Percentiles rank a stretch among this genome's conserved stretches.
phyloP scores from a whole-genome alignment of 2,329 filamentous ascomycete species.

The Colletotrichum neosansevieriae region DNA sequence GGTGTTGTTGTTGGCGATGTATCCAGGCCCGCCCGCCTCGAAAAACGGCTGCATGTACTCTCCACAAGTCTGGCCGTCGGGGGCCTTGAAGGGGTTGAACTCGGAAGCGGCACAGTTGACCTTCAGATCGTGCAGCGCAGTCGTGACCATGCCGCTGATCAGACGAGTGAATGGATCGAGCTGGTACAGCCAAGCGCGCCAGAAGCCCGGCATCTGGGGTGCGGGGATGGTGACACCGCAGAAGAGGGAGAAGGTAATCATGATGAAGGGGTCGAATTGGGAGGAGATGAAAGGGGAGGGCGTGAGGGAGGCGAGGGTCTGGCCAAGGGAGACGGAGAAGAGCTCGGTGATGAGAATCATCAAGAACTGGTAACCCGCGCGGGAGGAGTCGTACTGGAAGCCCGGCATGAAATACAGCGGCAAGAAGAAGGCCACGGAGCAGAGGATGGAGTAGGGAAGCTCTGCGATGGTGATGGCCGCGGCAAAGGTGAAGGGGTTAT shows the following conservation, averaged over 20 bases:
- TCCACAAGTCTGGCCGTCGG: slow-evolving; percentile 75
- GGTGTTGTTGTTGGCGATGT: slow-evolving; percentile 75
- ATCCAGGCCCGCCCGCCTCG: slow-evolving; percentile 74
- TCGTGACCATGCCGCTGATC: slow-evolving; percentile 83
- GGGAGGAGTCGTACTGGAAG: slow-evolving; percentile 70
- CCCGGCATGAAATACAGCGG: slow-evolving; percentile 89
- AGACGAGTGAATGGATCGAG: slow-evolving; percentile 87
- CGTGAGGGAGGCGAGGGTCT: slow-evolving; percentile 81
- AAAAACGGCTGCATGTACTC: slow-evolving; percentile 83
- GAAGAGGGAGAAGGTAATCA: slow-evolving; percentile 87
- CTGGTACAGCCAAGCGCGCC: slow-evolving; percentile 84
- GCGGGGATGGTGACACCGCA: slow-evolving; percentile 88
- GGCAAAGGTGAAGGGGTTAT: slow-evolving; percentile 83
- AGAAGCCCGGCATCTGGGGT: slow-evolving; percentile 82
- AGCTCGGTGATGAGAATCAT: slow-evolving; percentile 86
- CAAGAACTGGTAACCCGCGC: slow-evolving; percentile 89
- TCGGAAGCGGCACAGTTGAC: slow-evolving; percentile 74
- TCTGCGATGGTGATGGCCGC: slow-evolving; percentile 84
- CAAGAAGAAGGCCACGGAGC: slow-evolving; percentile 83
- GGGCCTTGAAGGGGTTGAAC: slow-evolving; percentile 76
- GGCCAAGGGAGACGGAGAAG: slow-evolving; percentile 85
- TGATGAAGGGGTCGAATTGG: slow-evolving; percentile 84
- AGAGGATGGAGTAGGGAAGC: slow-evolving; percentile 85
- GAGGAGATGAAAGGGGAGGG: slow-evolving; percentile 83
- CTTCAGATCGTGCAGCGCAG: slow-evolving; percentile 74